Evolutionary conservation across 805 yeast species (phyloP).

Genomic region (Ogataea methylovora): DNA sequence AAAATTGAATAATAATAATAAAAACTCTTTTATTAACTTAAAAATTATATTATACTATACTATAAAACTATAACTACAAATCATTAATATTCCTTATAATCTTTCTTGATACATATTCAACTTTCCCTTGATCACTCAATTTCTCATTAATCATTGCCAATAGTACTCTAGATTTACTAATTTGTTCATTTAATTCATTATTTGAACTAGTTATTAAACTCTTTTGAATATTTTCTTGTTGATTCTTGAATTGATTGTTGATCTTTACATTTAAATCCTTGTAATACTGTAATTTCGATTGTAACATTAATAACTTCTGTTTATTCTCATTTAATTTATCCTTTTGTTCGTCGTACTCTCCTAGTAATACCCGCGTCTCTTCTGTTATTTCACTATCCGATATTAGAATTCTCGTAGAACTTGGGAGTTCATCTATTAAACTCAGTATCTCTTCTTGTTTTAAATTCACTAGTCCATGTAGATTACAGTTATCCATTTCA

Average conservation of each 20-base stretch:
- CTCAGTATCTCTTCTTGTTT: slow-evolving; percentile 16
- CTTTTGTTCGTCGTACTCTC: slow-evolving; percentile 15
- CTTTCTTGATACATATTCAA: not conserved
- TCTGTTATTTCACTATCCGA: not conserved
- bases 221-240: slow-evolving; percentile 9
- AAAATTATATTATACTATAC: not conserved
- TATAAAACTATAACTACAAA: not conserved
- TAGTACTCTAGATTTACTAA: slow-evolving; percentile 6
- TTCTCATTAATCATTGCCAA: slow-evolving; percentile 9
- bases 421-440: slow-evolving; percentile 25
- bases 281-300: slow-evolving; percentile 12
- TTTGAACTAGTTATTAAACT: slow-evolving; percentile 15
- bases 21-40: not conserved
- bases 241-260: slow-evolving; percentile 4
- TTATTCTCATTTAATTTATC: slow-evolving; percentile 10
- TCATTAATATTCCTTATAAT: not conserved
- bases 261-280: slow-evolving; percentile 7
- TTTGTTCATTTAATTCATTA: slow-evolving; percentile 13
- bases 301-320: slow-evolving; percentile 6
- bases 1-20: not conserved
- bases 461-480: slow-evolving; percentile 16
- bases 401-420: slow-evolving; percentile 4
- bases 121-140: slow-evolving; percentile 4
- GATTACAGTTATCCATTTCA: slow-evolving; percentile 5
- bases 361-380: slow-evolving; percentile 11